Evolutionary conservation across 352 stramenopile species (phyloP).

Genomic region (Phytophthora syringae): DNA sequence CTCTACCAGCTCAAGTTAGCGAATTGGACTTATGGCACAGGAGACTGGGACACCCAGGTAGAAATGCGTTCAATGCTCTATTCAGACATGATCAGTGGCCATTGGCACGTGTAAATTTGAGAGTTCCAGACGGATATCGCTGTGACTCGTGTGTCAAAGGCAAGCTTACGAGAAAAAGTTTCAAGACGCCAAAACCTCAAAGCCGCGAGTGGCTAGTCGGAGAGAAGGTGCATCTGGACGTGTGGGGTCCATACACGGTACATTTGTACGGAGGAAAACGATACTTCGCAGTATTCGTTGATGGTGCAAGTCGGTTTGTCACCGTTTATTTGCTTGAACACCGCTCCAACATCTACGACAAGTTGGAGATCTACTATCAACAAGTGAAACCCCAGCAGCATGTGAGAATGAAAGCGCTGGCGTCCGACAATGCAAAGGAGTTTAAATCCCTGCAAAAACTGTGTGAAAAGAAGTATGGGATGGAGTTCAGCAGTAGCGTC

Average conservation of each 20-base stretch:
- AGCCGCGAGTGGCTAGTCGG: no score
- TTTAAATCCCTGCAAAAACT: slow-evolving; percentile 1
- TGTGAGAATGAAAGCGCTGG: slow-evolving; percentile 20
- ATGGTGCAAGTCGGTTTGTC: no score
- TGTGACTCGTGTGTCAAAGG: slow-evolving; percentile 4
- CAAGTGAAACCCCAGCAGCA: slow-evolving; percentile 14
- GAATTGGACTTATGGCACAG: slow-evolving; percentile 3
- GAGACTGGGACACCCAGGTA: slow-evolving; percentile 1
- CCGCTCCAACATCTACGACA: slow-evolving; percentile 23
- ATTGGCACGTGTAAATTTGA: background rate
- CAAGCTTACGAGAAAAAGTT: no score
- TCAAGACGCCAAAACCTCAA: no score
- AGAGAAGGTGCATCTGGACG: no score
- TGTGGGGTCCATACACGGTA: no score
- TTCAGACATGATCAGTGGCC: slow-evolving; percentile 11
- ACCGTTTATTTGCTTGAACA: slow-evolving; percentile 10
- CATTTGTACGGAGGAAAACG: no score
- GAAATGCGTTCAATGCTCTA: slow-evolving; percentile 4
- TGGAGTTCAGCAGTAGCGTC: slow-evolving; percentile 18
- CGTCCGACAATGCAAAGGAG: slow-evolving; percentile 24
- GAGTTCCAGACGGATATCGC: background rate
- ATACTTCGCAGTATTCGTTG: no score
- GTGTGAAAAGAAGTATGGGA: slow-evolving; percentile 9
- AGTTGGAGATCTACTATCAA: slow-evolving; percentile 20
- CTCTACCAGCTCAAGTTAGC: background rate